Evolutionary conservation across 352 stramenopile species (phyloP), one percentile per base, ranked within the genome.

Genomic region (Globisporangium canariense): DNA sequence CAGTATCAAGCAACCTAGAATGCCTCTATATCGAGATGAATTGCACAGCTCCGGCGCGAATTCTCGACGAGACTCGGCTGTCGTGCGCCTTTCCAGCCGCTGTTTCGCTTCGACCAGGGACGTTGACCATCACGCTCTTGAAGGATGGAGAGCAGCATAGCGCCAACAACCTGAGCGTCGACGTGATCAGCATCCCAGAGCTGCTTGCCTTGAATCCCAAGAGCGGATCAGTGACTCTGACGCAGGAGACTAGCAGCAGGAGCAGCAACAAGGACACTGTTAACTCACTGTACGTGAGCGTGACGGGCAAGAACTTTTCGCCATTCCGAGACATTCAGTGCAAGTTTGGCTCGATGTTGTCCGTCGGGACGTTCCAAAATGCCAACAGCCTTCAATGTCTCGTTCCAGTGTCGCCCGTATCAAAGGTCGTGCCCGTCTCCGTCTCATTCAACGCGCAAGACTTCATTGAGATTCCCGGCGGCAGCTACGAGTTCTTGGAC

Each of bases 371-470:
- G 0, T 85, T 85, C 52, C 58, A 78, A 20, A 79, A 46, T 38
- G 56, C 59, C 0, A 76, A 77, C 13, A 63, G 62, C 30, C 13
- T 89, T 3, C 75, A 65, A 10, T 91, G 82, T 32, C 60, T 67
- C 2, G 74, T 91, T 9, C 83, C 83, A 14, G 30, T 49, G 0
- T 72, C 71, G 0, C 36, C 50, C 16, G 58, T 71, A 1, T 54
- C 69, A 8, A 69, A 62, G n/a, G 52, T 47, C 4, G 70, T 77
- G 10, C 20, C 62, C 1, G 20, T 90, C 46, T 58, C 69, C 0
- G 56, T 96, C 13, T 90, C 81, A 0, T 90, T 94, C 49, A 92
- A 96, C 64, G 66, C 67, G 2, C 67, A 79, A 1, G 81, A 93
- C 46, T 91, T 85, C 53, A 51, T 83, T 1, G 46, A 69, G 8